Conservation (phyloP, 2,329 filamentous ascomycete species). For the Sporothrix mexicana region DNA sequence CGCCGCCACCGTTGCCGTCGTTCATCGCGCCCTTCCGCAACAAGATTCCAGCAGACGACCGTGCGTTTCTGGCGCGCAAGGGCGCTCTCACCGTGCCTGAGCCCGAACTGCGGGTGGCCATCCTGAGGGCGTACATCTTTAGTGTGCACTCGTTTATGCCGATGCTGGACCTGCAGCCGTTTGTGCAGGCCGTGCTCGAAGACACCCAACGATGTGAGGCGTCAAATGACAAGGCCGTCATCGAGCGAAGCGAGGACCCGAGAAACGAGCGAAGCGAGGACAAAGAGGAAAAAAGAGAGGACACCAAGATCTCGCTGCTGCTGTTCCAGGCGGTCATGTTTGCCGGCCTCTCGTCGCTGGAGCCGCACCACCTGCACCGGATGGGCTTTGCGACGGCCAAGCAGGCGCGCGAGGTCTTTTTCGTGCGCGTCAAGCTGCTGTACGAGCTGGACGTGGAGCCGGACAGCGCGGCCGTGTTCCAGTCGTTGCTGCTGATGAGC, state of each 20-base stretch:
- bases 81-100: slow-evolving; percentile 67
- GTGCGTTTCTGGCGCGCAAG: slow-evolving; percentile 67
- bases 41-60: slow-evolving; percentile 48
- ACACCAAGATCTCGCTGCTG: slow-evolving; percentile 60
- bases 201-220: slow-evolving; percentile 55
- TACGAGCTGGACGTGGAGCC: slow-evolving; percentile 73
- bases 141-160: slow-evolving; percentile 73
- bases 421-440: slow-evolving; percentile 54
- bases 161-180: slow-evolving; percentile 57
- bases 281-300: slow-evolving; percentile 43
- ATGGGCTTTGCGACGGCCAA: slow-evolving; percentile 66
- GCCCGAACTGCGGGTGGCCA: slow-evolving; percentile 61
- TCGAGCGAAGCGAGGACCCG: neutral
- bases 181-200: slow-evolving; percentile 41
- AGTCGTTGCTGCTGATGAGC: slow-evolving; percentile 69
- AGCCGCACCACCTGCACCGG: slow-evolving; percentile 63
- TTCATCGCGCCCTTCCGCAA: slow-evolving; percentile 24
- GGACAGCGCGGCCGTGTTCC: slow-evolving; percentile 69
- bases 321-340: slow-evolving; percentile 48
- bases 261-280: neutral
- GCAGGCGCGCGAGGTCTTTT: slow-evolving; percentile 67
- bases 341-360: slow-evolving; percentile 67
- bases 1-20: neutral
- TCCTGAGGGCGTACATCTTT: slow-evolving; percentile 49
- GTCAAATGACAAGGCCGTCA: neutral